A percentile compares a stretch with the other conserved stretches of the same genome.
Evolutionary conservation across 2,329 filamentous ascomycete species (phyloP).

Genomic region (Cladosporium sp.): DNA sequence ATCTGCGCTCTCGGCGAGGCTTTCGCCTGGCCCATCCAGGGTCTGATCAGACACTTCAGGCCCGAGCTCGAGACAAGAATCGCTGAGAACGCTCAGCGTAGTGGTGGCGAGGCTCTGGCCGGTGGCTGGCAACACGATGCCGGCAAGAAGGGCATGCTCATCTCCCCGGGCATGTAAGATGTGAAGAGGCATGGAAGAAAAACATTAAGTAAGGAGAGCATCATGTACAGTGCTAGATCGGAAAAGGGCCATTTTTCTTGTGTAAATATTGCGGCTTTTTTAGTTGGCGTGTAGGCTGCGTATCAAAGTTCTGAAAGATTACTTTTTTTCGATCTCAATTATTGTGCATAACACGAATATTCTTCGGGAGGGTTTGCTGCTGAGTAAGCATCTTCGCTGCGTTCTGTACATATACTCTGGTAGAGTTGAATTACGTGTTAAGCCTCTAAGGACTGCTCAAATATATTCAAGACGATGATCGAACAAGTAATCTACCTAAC

Average conservation of each 20-base stretch:
- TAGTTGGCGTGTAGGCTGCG: constrained; percentile 12
- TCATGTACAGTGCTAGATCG: constrained; percentile 12
- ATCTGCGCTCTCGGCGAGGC: constrained; percentile 97
- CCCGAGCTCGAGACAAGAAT: constrained; percentile 92
- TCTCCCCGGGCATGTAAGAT: constrained; percentile 62
- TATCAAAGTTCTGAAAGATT: constrained; percentile 5
- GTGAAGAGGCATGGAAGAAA: background rate
- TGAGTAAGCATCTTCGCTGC: no score
- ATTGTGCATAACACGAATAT: no score
- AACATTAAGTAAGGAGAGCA: constrained; percentile 2
- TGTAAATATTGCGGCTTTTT: constrained; percentile 13
- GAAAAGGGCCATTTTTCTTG: constrained; percentile 8
- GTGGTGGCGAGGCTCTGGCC: constrained; percentile 69
- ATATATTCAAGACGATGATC: no score
- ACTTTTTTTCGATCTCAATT: no score
- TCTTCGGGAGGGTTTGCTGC: no score
- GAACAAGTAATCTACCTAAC: no score
- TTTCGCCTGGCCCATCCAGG: constrained; percentile 97
- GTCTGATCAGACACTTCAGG: constrained; percentile 95
- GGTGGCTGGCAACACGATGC: constrained; percentile 83
- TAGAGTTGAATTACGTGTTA: no score
- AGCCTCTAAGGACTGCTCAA: no score
- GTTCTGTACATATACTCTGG: no score
- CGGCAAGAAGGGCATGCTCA: constrained; percentile 70
- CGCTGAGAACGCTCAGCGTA: constrained; percentile 67